Conservation (phyloP, 805 yeast species). For the Saccharomycopsis sp. region DNA sequence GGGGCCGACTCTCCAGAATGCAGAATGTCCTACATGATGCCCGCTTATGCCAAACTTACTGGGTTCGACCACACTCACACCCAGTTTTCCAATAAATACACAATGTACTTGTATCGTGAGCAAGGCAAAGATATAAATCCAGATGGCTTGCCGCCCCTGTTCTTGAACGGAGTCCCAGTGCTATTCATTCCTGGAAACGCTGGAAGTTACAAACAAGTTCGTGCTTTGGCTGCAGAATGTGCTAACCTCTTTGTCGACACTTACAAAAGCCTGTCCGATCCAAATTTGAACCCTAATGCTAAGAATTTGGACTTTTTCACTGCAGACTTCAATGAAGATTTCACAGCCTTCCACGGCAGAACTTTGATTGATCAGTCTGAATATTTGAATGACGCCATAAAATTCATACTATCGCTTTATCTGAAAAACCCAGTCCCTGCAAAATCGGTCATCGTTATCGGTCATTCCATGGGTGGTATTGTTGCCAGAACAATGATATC, state of each 20-base stretch:
- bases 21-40: constrained; percentile 67
- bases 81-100: constrained; percentile 68
- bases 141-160: constrained; percentile 26
- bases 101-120: constrained; percentile 80
- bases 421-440: constrained; percentile 32
- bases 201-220: constrained; percentile 81
- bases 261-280: constrained; percentile 3
- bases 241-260: constrained; percentile 43
- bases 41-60: constrained; percentile 66
- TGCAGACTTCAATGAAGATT: constrained; percentile 92
- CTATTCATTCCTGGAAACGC: constrained; percentile 97
- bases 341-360: constrained; percentile 92
- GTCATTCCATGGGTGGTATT: constrained; percentile 97
- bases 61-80: constrained; percentile 69
- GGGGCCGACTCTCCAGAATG: constrained; percentile 52
- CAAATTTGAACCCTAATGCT: constrained; percentile 19
- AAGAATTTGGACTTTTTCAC: constrained; percentile 73
- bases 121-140: constrained; percentile 61
- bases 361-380: constrained; percentile 92
- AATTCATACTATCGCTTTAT: constrained; percentile 66
- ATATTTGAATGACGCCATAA: constrained; percentile 79
- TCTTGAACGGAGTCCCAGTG: constrained; percentile 69
- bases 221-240: constrained; percentile 84
- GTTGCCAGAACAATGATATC: constrained; percentile 82
- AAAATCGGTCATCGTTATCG: constrained; percentile 65